Conservation (phyloP, 2,329 filamentous ascomycete genomes). For the Diplodia corticola region DNA sequence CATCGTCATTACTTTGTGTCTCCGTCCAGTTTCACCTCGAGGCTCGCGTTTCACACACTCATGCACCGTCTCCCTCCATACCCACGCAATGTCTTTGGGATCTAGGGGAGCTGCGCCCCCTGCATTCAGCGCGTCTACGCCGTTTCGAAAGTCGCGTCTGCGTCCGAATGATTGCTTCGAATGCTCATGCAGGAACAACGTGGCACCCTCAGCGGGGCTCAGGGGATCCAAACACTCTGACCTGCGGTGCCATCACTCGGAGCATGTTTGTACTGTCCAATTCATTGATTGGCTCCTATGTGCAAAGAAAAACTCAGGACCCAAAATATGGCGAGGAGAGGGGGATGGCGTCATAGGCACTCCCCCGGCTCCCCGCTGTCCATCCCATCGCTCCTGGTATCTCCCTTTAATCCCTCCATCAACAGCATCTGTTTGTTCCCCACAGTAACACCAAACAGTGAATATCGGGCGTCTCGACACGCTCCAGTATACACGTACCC, state of each 20-base stretch:
- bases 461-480: background rate
- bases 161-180: too few species aligned
- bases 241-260: too few species aligned
- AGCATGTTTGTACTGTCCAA: slow-evolving; percentile 1
- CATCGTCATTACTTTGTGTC: background rate
- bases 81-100: background rate
- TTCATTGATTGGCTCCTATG: slow-evolving; percentile 17
- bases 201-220: too few species aligned
- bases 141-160: too few species aligned
- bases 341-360: background rate
- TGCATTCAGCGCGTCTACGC: too few species aligned
- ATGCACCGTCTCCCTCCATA: background rate
- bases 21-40: background rate
- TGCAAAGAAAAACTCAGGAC: slow-evolving; percentile 13
- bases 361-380: background rate
- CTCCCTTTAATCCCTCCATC: background rate
- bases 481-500: slow-evolving; percentile 13
- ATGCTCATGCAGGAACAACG: too few species aligned
- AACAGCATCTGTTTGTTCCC: slow-evolving; percentile 18
- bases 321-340: background rate
- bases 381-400: background rate
- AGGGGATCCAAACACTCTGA: too few species aligned
- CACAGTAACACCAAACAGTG: slow-evolving; percentile 14
- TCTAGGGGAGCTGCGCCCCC: too few species aligned
- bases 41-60: background rate